A percentile compares a stretch with the other conserved stretches of the same genome.
phyloP scores from a whole-genome alignment of 208 protist genomes.

The Leishmania amazonensis region DNA sequence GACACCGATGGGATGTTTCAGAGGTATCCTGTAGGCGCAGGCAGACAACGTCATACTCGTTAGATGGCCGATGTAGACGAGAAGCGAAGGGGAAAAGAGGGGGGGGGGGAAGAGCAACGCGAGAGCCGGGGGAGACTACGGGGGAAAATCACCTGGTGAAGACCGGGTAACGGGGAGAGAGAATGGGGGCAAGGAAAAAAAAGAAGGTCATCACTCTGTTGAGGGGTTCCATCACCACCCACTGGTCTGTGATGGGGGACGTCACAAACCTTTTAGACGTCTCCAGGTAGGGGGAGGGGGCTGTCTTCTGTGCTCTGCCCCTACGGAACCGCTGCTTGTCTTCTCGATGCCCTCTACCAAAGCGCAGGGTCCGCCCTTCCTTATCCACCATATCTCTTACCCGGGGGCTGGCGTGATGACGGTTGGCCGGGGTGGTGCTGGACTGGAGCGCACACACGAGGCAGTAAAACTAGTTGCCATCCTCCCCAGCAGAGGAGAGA shows the following conservation, averaged over 20 bases:
- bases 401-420: not conserved
- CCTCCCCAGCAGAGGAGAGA: not conserved
- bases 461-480: not conserved
- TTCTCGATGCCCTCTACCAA: not conserved
- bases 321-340: not conserved
- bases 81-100: not conserved
- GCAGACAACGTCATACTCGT: not conserved
- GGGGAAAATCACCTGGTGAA: too few species aligned
- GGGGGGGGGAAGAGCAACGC: not conserved
- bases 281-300: not conserved
- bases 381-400: not conserved
- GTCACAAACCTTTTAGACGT: not conserved
- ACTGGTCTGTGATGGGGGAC: not conserved
- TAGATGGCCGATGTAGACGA: not conserved
- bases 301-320: not conserved
- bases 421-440: not conserved
- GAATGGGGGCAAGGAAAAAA: too few species aligned
- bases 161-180: too few species aligned
- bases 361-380: not conserved
- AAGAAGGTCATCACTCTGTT: not conserved
- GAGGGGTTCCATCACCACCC: not conserved
- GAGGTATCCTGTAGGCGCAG: not conserved
- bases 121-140: too few species aligned
- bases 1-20: not conserved
- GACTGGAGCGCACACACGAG: not conserved